Percentiles rank a stretch among this genome's conserved stretches.
These are phyloP conservation scores for Platanthera guangdongensis DNA, from an alignment of 106 monocot species.

Conservation along the genomic window DNA sequence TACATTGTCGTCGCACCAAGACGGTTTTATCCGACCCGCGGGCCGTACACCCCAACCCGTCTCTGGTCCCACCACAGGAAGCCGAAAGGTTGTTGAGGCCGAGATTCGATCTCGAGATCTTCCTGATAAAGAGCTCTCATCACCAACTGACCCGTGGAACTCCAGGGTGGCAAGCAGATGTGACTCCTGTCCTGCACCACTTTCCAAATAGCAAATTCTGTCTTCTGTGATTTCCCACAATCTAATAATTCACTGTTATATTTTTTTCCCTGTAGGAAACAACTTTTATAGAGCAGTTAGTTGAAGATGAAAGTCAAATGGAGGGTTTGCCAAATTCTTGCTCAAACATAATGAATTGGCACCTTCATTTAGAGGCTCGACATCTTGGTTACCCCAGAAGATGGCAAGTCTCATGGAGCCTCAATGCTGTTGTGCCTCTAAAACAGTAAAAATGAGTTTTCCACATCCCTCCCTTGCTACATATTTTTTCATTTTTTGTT, in stretches of 20 bases:
- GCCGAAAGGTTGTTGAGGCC: too few relatives aligned
- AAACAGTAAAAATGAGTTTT: not conserved
- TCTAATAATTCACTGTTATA: not conserved
- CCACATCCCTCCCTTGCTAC: not conserved
- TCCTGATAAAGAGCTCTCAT: too few relatives aligned
- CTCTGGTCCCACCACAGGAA: too few relatives aligned
- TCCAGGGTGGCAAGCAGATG: too few relatives aligned
- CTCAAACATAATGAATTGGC: conserved; percentile 86
- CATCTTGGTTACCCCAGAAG: conserved; percentile 55
- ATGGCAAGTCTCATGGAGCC: conserved; percentile 53
- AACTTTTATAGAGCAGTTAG: conserved; percentile 89
- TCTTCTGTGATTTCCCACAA: not conserved
- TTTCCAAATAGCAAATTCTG: not conserved
- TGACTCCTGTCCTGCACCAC: too few relatives aligned
- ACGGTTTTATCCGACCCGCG: too few relatives aligned
- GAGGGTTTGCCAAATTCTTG: conserved; percentile 70
- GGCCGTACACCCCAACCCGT: too few relatives aligned
- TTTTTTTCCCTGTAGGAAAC: conserved; percentile 57
- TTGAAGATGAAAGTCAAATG: conserved; percentile 99
- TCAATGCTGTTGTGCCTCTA: conserved; percentile 51
- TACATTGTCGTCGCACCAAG: too few relatives aligned
- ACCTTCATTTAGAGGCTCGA: conserved; percentile 70
- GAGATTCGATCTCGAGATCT: too few relatives aligned
- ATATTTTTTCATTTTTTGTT: not conserved
- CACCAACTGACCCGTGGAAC: too few relatives aligned